Conservation (phyloP, 2,329 filamentous ascomycete genomes). For the Talaromyces islandicus region DNA sequence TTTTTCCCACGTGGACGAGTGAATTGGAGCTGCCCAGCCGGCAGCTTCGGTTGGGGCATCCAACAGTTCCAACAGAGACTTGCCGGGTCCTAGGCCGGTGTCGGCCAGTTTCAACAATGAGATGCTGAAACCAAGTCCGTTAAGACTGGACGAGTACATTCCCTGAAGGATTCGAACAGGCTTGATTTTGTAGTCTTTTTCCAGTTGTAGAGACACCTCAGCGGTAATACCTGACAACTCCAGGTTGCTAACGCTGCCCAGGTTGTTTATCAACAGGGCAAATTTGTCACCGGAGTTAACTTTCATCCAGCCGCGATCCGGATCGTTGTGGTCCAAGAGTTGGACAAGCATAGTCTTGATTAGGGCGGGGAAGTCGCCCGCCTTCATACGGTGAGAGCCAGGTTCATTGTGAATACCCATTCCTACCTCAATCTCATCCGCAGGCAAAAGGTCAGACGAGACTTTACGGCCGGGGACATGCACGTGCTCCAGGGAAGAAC, state of each 20-base stretch:
- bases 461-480: slow-evolving; percentile 73
- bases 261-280: slow-evolving; percentile 63
- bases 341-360: slow-evolving; percentile 60
- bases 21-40: slow-evolving; percentile 60
- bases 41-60: slow-evolving; percentile 62
- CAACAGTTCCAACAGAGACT: slow-evolving; percentile 58
- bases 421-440: slow-evolving; percentile 59
- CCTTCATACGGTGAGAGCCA: slow-evolving; percentile 46
- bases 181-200: slow-evolving; percentile 52
- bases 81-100: slow-evolving; percentile 49
- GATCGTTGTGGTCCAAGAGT: slow-evolving; percentile 56
- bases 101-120: slow-evolving; percentile 59
- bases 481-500: slow-evolving; percentile 82
- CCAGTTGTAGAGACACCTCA: slow-evolving; percentile 59
- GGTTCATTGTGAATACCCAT: slow-evolving; percentile 70
- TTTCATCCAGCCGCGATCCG: slow-evolving; percentile 58
- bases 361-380: slow-evolving; percentile 42
- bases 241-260: slow-evolving; percentile 62
- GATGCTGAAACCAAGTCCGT: slow-evolving; percentile 66
- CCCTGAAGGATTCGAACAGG: slow-evolving; percentile 58
- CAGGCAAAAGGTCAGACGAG: slow-evolving; percentile 39
- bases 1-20: slow-evolving; percentile 53
- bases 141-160: slow-evolving; percentile 67
- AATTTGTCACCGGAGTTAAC: slow-evolving; percentile 54
- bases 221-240: slow-evolving; percentile 62